phyloP scores from a whole-genome alignment of 352 stramenopile genomes.

The Phytophthora idaei region DNA sequence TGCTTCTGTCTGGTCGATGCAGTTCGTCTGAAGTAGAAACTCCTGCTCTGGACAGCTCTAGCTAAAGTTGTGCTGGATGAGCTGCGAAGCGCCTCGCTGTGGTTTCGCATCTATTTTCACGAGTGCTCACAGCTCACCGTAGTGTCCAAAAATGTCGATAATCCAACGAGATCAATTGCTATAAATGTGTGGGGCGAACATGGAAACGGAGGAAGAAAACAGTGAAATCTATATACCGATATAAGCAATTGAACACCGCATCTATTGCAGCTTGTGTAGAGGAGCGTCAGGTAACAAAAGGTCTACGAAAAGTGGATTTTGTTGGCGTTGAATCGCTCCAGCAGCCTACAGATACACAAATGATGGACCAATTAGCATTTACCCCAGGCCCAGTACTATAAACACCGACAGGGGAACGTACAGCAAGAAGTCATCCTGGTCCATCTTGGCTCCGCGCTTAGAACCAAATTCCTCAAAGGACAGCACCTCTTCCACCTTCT shows the following conservation, averaged over 20 bases:
- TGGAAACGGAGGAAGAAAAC: conserved; percentile 30
- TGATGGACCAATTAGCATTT: conserved; percentile 3
- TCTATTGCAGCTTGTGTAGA: conserved; percentile 1
- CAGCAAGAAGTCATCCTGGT: conserved; percentile 98
- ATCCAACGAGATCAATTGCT: conserved; percentile 8
- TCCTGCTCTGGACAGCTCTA: conserved; percentile 6
- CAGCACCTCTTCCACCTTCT: conserved; percentile 94
- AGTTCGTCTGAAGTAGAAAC: conserved; percentile 32
- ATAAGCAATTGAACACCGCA: conserved; percentile 21
- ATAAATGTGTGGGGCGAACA: conserved; percentile 17
- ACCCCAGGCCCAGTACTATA: not conserved
- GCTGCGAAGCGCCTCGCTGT: conserved; percentile 21
- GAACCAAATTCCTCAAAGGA: conserved; percentile 79
- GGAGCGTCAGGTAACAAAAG: not conserved
- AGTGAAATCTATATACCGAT: conserved; percentile 37
- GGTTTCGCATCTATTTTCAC: conserved; percentile 45
- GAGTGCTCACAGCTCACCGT: not conserved
- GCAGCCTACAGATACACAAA: conserved; percentile 59
- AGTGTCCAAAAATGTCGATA: conserved; percentile 5
- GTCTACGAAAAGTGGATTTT: conserved; percentile 96
- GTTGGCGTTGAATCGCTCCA: conserved; percentile 96
- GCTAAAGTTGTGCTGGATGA: not conserved
- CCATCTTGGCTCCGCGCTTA: conserved; percentile 96
- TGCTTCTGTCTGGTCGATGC: not conserved
- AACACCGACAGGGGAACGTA: conserved; percentile 36